phyloP scores from a whole-genome alignment of 2,329 filamentous ascomycete genomes.

The Paecilomyces formosus region DNA sequence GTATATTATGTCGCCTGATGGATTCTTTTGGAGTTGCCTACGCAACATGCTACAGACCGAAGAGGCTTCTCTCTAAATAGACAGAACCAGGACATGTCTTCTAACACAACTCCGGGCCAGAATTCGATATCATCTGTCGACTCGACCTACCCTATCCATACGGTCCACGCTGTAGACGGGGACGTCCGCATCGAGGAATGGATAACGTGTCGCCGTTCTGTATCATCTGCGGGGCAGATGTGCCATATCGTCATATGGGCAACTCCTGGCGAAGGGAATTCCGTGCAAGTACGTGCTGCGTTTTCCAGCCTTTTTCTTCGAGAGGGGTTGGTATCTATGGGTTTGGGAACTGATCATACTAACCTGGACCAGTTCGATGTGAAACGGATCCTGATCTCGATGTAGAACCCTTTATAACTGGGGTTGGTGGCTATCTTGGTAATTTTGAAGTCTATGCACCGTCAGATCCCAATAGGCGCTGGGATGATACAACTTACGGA shows the following conservation, averaged over 20 bases:
- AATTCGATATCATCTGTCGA: not conserved
- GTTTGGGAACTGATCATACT: not conserved
- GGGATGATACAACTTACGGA: constrained; percentile 5
- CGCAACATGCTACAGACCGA: not conserved
- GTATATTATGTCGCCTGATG: not conserved
- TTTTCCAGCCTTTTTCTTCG: not conserved
- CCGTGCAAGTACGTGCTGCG: constrained; percentile 8
- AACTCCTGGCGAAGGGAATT: constrained; percentile 7
- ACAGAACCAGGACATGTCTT: not conserved
- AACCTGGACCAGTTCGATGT: constrained; percentile 8
- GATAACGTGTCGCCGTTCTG: not conserved
- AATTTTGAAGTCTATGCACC: not conserved
- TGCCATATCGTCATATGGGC: constrained; percentile 3
- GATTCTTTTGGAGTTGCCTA: not conserved
- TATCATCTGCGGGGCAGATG: constrained; percentile 9
- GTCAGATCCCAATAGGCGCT: constrained; percentile 1
- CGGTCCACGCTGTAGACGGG: no score
- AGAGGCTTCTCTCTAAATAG: not conserved
- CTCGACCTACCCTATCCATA: no score
- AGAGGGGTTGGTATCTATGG: not conserved
- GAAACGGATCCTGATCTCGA: constrained; percentile 5
- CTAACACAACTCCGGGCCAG: not conserved
- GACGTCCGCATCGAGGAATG: not conserved
- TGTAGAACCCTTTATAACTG: constrained; percentile 11
- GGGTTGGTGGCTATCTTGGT: constrained; percentile 1